These are phyloP conservation scores for Nissolia schottii DNA, from an alignment of 306 rosid genomes.

Conservation along the genomic window DNA sequence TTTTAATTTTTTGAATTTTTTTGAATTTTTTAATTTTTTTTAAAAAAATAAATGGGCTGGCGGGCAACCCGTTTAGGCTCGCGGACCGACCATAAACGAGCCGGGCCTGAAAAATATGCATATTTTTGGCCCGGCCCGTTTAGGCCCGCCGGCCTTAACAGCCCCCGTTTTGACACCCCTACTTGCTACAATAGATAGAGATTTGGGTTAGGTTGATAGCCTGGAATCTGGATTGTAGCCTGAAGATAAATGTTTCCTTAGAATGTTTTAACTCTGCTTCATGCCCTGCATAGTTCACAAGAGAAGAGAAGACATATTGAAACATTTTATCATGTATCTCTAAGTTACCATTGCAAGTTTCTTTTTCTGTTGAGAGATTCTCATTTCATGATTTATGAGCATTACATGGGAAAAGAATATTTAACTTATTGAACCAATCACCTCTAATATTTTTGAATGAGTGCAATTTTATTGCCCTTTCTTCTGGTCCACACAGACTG, in stretches of 20 bases:
- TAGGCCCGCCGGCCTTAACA: no score
- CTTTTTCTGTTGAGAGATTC: not conserved
- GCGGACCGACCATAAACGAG: no score
- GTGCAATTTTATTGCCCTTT: not conserved
- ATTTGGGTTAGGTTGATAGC: no score
- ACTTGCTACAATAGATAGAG: no score
- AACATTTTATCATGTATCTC: slow-evolving; percentile 6
- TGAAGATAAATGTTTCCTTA: not conserved
- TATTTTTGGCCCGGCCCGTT: no score
- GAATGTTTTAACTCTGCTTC: not conserved
- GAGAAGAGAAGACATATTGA: not conserved
- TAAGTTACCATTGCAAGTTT: not conserved
- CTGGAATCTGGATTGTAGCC: not conserved
- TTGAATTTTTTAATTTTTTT: no score
- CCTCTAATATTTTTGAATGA: not conserved
- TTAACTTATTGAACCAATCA: not conserved
- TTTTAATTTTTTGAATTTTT: no score
- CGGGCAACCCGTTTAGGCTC: no score
- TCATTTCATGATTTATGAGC: not conserved
- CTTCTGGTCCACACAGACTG: not conserved
- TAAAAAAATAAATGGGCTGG: no score
- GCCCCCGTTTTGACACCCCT: no score
- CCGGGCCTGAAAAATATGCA: no score
- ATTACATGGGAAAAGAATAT: not conserved
- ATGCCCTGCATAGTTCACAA: slow-evolving; percentile 3